These are phyloP conservation scores for Dichotomopilus funicola DNA, from an alignment of 2,329 filamentous ascomycete species.

Conservation along the genomic window DNA sequence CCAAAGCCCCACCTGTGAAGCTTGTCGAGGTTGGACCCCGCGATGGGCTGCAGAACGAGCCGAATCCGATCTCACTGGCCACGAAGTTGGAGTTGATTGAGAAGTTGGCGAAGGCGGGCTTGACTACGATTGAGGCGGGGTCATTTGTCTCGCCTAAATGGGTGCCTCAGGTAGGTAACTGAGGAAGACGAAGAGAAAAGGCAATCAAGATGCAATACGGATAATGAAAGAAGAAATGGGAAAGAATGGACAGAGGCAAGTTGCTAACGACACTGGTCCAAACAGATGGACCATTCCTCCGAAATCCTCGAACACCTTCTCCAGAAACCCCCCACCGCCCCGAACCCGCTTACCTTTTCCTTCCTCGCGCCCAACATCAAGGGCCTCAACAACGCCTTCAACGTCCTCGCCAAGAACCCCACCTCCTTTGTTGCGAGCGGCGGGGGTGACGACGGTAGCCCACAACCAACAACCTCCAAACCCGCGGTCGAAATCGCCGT, in stretches of 20 bases:
- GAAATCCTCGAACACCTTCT: constrained; percentile 67
- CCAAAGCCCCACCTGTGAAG: constrained; percentile 41
- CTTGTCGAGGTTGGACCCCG: constrained; percentile 80
- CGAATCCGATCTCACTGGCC: constrained; percentile 58
- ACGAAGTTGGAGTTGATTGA: constrained; percentile 74
- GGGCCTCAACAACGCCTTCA: constrained; percentile 58
- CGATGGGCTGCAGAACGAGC: constrained; percentile 85
- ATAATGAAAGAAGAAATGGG: too few relatives aligned
- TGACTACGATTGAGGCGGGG: constrained; percentile 71
- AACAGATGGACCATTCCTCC: constrained; percentile 43
- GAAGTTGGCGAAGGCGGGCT: constrained; percentile 59
- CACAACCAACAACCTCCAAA: constrained; percentile 21
- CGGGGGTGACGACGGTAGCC: constrained; percentile 34
- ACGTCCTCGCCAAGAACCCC: constrained; percentile 47
- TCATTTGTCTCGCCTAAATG: constrained; percentile 80
- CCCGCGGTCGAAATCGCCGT: constrained; percentile 65
- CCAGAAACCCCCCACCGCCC: constrained; percentile 47
- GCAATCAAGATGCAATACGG: too few relatives aligned
- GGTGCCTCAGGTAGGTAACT: constrained; percentile 61
- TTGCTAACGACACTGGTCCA: not conserved
- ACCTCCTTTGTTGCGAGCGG: constrained; percentile 38
- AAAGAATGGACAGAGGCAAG: too few relatives aligned
- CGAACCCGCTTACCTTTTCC: constrained; percentile 60
- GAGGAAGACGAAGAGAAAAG: too few relatives aligned
- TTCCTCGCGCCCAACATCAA: constrained; percentile 75